Percentiles rank a stretch among this genome's conserved stretches.
phyloP scores from a whole-genome alignment of 2,329 filamentous ascomycete genomes.

The Aspergillus persii region DNA sequence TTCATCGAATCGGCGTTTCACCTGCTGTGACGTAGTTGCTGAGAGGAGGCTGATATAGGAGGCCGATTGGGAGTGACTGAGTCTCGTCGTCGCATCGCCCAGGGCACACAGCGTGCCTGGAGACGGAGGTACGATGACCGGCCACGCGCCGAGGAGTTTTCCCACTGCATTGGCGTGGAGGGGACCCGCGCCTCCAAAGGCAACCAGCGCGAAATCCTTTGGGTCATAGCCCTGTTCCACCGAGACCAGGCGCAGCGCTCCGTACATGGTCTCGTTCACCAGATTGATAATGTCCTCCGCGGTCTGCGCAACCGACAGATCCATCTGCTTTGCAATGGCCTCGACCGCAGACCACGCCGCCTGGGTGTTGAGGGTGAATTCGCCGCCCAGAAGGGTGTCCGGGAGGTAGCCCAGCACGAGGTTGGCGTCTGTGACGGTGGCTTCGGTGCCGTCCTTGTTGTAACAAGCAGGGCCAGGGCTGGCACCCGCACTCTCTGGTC shows the following conservation, averaged over 20 bases:
- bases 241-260: constrained; percentile 50
- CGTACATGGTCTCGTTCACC: constrained; percentile 53
- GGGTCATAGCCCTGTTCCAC: constrained; percentile 54
- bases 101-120: constrained; percentile 52
- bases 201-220: constrained; percentile 51
- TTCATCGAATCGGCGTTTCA: constrained; percentile 30
- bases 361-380: constrained; percentile 45
- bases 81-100: constrained; percentile 51
- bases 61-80: constrained; percentile 47
- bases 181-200: constrained; percentile 52
- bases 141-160: constrained; percentile 50
- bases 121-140: constrained; percentile 53
- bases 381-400: constrained; percentile 46
- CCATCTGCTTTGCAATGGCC: constrained; percentile 47
- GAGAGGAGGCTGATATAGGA: constrained; percentile 47
- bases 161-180: constrained; percentile 53
- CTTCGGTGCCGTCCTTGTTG: constrained; percentile 45
- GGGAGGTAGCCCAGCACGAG: constrained; percentile 50
- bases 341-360: constrained; percentile 44
- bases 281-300: constrained; percentile 52
- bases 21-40: constrained; percentile 33
- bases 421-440: constrained; percentile 53
- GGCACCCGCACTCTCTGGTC: constrained; percentile 51
- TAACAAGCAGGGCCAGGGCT: constrained; percentile 51
- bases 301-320: constrained; percentile 41